Evolutionary conservation across 2,329 filamentous ascomycete genomes (phyloP).

Genomic region (Ciborinia camelliae): DNA sequence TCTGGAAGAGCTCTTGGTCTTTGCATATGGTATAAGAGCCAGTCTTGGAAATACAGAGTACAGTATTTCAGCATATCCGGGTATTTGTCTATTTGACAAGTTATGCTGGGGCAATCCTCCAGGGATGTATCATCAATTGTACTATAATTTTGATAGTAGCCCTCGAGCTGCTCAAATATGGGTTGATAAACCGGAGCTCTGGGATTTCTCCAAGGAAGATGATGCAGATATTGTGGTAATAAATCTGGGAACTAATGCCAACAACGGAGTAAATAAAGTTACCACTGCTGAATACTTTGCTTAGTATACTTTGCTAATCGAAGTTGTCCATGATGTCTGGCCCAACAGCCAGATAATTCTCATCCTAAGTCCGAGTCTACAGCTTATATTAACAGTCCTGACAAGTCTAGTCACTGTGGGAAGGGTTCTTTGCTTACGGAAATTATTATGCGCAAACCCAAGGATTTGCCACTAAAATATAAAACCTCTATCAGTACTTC

Average conservation of each 20-base stretch:
- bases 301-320: constrained; percentile 44
- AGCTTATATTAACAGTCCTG: constrained; percentile 7
- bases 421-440: constrained; percentile 49
- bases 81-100: constrained; percentile 54
- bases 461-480: constrained; percentile 50
- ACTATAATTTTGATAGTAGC: constrained; percentile 52
- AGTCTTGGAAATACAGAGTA: constrained; percentile 58
- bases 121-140: constrained; percentile 55
- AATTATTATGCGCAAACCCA: constrained; percentile 48
- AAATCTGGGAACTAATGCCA: constrained; percentile 48
- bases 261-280: constrained; percentile 43
- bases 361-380: constrained; percentile 46
- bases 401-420: constrained; percentile 48
- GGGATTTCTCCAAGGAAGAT: constrained; percentile 44
- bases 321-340: constrained; percentile 47
- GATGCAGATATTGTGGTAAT: constrained; percentile 47
- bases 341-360: constrained; percentile 45
- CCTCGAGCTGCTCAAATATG: constrained; percentile 27
- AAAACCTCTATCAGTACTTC: constrained; percentile 51
- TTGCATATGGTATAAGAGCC: constrained; percentile 52
- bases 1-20: constrained; percentile 56
- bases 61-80: constrained; percentile 55
- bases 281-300: constrained; percentile 41
- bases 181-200: constrained; percentile 44
- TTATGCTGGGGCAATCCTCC: constrained; percentile 52